phyloP scores from a whole-genome alignment of 352 stramenopile species.

The Phytophthora ramorum region DNA sequence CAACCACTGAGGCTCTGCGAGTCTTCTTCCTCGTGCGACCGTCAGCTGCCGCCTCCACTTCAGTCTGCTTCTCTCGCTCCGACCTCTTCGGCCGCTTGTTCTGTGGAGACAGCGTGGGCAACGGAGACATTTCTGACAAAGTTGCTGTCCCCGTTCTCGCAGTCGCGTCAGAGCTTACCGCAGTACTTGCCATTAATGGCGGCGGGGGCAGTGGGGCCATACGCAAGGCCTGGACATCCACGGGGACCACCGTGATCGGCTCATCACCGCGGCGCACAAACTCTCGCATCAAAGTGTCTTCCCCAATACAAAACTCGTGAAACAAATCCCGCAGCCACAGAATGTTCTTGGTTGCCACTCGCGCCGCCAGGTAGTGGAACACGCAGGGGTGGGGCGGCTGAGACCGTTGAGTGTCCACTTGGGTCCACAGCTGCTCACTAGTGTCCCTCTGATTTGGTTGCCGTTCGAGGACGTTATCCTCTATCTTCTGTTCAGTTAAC shows the following conservation, averaged over 20 bases:
- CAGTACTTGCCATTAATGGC: neutral
- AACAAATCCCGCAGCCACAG: constrained; percentile 41
- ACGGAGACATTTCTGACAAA: neutral
- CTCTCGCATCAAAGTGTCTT: constrained; percentile 24
- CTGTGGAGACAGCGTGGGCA: neutral
- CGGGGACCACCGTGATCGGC: constrained; percentile 38
- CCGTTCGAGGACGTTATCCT: neutral
- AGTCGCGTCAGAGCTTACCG: neutral
- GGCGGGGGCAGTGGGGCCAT: constrained; percentile 15
- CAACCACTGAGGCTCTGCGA: neutral
- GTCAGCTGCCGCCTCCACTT: neutral
- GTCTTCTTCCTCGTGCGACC: neutral
- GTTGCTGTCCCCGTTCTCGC: neutral
- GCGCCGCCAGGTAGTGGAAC: constrained; percentile 31
- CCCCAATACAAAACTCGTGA: constrained; percentile 37
- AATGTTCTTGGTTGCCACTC: constrained; percentile 51
- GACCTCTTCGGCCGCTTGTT: neutral
- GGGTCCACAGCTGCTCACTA: neutral
- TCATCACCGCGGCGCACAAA: constrained; percentile 31
- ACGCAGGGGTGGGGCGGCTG: constrained; percentile 8
- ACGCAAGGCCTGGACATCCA: constrained; percentile 27
- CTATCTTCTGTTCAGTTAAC: constrained; percentile 9
- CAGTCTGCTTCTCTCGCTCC: neutral
- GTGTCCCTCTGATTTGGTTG: neutral
- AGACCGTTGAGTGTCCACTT: neutral